Percentiles rank a stretch among this genome's conserved stretches.
phyloP scores from a whole-genome alignment of 805 yeast species.

The Myxozyma geophila region DNA sequence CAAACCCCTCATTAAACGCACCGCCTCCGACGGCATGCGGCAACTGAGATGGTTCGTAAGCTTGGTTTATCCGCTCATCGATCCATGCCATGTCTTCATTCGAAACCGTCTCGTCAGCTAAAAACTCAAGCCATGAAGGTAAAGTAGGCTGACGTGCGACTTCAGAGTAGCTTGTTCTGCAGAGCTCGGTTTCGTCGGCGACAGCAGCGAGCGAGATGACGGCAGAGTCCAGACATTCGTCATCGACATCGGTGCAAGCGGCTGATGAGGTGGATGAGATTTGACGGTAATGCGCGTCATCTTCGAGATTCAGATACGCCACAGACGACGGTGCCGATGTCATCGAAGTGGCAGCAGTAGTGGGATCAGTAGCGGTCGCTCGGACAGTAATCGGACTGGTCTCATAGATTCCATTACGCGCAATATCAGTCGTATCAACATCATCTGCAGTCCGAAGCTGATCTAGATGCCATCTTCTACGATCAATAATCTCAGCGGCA shows the following conservation, averaged over 20 bases:
- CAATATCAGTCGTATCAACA: slow-evolving; percentile 5
- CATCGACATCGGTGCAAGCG: slow-evolving; percentile 5
- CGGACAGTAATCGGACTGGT: too few species aligned
- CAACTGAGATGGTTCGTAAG: neutral
- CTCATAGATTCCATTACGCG: slow-evolving; percentile 4
- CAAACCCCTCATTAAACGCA: neutral
- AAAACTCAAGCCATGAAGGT: slow-evolving; percentile 33
- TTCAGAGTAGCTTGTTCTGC: slow-evolving; percentile 18
- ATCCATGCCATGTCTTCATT: slow-evolving; percentile 9
- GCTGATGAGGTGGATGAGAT: slow-evolving; percentile 4
- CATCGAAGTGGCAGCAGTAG: too few species aligned
- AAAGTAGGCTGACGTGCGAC: slow-evolving; percentile 24
- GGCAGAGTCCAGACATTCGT: neutral
- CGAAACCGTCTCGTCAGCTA: slow-evolving; percentile 22
- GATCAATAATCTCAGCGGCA: slow-evolving; percentile 24
- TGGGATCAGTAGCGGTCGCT: too few species aligned
- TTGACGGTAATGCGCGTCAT: neutral
- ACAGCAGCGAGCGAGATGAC: too few species aligned
- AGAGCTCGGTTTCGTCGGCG: slow-evolving; percentile 16
- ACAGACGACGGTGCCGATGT: too few species aligned
- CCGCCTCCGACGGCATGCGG: neutral
- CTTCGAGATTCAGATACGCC: too few species aligned
- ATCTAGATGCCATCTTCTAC: slow-evolving; percentile 17
- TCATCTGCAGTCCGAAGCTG: slow-evolving; percentile 17
- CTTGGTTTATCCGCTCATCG: neutral